A percentile compares a stretch with the other conserved stretches of the same genome.
Conservation (phyloP, 495 filamentous ascomycete genomes). For the Evansstolkia leycettana region DNA sequence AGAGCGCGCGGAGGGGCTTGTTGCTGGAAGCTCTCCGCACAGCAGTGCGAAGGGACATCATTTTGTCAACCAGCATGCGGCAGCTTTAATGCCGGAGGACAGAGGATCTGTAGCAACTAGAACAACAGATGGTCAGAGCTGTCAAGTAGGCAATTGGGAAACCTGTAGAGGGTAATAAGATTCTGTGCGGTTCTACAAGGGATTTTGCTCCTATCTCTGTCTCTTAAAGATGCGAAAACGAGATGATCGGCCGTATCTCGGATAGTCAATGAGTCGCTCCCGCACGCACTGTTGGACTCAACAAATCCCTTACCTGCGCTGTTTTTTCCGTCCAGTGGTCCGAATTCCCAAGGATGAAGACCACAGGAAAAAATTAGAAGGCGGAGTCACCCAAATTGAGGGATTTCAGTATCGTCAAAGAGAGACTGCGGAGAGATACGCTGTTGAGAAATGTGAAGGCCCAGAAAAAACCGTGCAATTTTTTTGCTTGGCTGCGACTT, state of each 20-base stretch:
- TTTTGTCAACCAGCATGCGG: constrained; percentile 38
- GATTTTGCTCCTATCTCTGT: too few species aligned
- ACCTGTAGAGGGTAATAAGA: too few species aligned
- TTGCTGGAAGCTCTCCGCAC: constrained; percentile 37
- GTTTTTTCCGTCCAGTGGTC: too few species aligned
- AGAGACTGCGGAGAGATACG: not conserved
- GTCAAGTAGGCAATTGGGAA: constrained; percentile 1
- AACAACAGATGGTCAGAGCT: constrained; percentile 9
- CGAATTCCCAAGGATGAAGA: too few species aligned
- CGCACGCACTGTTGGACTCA: too few species aligned
- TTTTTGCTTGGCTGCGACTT: constrained; percentile 9
- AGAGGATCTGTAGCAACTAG: constrained; percentile 9
- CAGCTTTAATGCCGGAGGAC: constrained; percentile 24
- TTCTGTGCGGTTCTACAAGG: too few species aligned
- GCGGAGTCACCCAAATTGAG: not conserved
- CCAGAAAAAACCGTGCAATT: not conserved
- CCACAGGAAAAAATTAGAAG: too few species aligned
- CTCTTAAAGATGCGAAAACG: not conserved
- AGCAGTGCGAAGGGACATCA: constrained; percentile 38
- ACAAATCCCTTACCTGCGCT: too few species aligned
- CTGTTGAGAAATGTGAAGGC: not conserved
- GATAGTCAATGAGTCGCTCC: constrained; percentile 4
- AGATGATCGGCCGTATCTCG: constrained; percentile 19
- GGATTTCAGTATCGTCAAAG: not conserved
- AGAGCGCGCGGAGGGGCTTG: constrained; percentile 35